Evolutionary conservation across 2,329 filamentous ascomycete genomes (phyloP).

Genomic region (Graphilbum fragrans): DNA sequence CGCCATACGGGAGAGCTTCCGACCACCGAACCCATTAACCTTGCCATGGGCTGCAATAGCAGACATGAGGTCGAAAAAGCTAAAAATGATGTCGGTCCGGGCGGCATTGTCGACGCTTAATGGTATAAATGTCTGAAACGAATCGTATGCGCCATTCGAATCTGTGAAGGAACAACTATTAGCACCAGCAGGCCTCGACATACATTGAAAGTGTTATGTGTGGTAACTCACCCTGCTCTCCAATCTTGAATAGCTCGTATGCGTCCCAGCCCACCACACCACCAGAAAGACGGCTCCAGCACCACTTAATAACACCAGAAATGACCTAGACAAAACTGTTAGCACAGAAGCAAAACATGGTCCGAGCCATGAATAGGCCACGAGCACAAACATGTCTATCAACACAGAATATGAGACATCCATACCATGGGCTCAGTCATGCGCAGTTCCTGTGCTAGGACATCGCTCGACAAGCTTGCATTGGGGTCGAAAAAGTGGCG

Average conservation of each 20-base stretch:
- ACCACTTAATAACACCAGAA: slow-evolving; percentile 94
- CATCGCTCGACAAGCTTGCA: slow-evolving; percentile 54
- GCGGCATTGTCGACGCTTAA: slow-evolving; percentile 82
- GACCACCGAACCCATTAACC: slow-evolving; percentile 80
- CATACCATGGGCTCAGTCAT: slow-evolving; percentile 88
- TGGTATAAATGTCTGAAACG: slow-evolving; percentile 93
- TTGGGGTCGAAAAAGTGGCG: slow-evolving; percentile 77
- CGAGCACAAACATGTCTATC: no score
- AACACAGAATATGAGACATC: slow-evolving; percentile 4
- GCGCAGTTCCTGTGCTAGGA: slow-evolving; percentile 72
- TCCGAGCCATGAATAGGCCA: not conserved
- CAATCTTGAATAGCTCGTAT: slow-evolving; percentile 90
- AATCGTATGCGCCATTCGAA: slow-evolving; percentile 80
- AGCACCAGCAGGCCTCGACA: not conserved
- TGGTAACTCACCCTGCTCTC: slow-evolving; percentile 60
- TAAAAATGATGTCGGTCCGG: slow-evolving; percentile 79
- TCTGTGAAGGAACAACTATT: slow-evolving; percentile 37
- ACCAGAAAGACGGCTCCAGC: slow-evolving; percentile 83
- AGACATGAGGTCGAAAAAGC: slow-evolving; percentile 89
- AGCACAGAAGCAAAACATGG: not conserved
- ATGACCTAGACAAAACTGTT: slow-evolving; percentile 50
- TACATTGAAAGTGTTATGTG: not conserved
- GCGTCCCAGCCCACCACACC: slow-evolving; percentile 95
- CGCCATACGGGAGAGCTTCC: slow-evolving; percentile 88
- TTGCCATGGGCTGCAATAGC: slow-evolving; percentile 90